Evolutionary conservation across 352 stramenopile species (phyloP).

Genomic region (Pilasporangium apinafurcum): DNA sequence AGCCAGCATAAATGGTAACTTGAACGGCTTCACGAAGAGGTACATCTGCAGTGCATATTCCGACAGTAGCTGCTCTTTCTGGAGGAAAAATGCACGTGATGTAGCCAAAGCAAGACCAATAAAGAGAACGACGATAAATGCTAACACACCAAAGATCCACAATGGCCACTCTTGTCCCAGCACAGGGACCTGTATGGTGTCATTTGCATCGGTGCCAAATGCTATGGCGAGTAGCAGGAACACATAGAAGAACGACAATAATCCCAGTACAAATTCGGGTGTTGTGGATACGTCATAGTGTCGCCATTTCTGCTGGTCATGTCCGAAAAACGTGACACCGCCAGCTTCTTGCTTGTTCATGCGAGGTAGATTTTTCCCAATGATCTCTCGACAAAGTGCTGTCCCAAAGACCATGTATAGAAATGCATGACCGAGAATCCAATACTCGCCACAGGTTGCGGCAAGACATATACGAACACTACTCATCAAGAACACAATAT

Average conservation of each 20-base stretch:
- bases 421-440: conserved; percentile 75
- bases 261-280: conserved; percentile 75
- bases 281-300: conserved; percentile 74
- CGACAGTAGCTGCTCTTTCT: conserved; percentile 68
- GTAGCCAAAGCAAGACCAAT: conserved; percentile 64
- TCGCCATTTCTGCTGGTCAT: conserved; percentile 54
- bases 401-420: conserved; percentile 77
- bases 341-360: conserved; percentile 82
- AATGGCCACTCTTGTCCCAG: conserved; percentile 66
- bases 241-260: conserved; percentile 83
- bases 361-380: conserved; percentile 66
- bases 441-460: conserved; percentile 61
- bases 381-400: conserved; percentile 76
- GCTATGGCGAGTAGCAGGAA: conserved; percentile 75
- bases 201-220: conserved; percentile 50
- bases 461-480: conserved; percentile 63
- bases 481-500: conserved; percentile 78
- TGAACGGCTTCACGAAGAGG: conserved; percentile 49
- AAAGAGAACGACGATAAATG: conserved; percentile 81
- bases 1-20: conserved; percentile 75
- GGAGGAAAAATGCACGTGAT: conserved; percentile 74
- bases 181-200: conserved; percentile 41
- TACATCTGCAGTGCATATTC: conserved; percentile 77
- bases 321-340: conserved; percentile 79
- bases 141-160: conserved; percentile 83